Evolutionary conservation across 768 basidiomycete genomes (phyloP).

Genomic region (Russula ochroleuca): DNA sequence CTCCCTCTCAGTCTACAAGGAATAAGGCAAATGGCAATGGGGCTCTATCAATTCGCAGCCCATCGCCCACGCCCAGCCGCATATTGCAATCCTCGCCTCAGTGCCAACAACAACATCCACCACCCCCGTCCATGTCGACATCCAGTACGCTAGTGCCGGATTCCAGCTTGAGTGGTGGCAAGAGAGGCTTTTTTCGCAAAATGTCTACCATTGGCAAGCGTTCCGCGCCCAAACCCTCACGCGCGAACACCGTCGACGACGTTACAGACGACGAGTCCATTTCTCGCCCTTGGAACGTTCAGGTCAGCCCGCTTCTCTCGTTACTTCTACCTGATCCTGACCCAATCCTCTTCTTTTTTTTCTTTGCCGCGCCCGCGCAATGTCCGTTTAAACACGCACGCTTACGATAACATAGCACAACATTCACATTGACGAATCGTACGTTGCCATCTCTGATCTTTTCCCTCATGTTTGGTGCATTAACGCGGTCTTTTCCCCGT

Average conservation of each 20-base stretch:
- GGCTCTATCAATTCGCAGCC: slow-evolving; percentile 2
- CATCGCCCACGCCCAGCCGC: slow-evolving; percentile 24
- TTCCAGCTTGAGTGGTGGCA: background rate
- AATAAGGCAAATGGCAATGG: background rate
- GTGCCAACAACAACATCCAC: background rate
- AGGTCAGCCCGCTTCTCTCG: slow-evolving; percentile 10
- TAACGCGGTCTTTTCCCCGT: background rate
- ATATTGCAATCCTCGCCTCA: background rate
- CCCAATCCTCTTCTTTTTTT: background rate
- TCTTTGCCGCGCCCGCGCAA: background rate
- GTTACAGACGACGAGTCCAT: slow-evolving; percentile 19
- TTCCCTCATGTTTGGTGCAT: background rate
- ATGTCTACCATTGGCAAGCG: slow-evolving; percentile 22
- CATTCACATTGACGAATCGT: slow-evolving; percentile 27
- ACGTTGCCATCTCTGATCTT: background rate
- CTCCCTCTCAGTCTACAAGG: background rate
- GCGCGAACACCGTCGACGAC: slow-evolving; percentile 1
- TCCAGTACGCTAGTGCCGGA: slow-evolving; percentile 1
- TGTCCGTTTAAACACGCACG: background rate
- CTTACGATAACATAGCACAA: slow-evolving; percentile 18
- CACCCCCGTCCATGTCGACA: background rate
- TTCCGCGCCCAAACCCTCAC: slow-evolving; percentile 19
- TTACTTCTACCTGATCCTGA: background rate
- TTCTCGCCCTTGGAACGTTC: slow-evolving; percentile 27
- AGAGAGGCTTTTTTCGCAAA: slow-evolving; percentile 24